Base-by-base conservation (phyloP, 495 filamentous ascomycete genomes). In the Hypoxylon rickii region DNA sequence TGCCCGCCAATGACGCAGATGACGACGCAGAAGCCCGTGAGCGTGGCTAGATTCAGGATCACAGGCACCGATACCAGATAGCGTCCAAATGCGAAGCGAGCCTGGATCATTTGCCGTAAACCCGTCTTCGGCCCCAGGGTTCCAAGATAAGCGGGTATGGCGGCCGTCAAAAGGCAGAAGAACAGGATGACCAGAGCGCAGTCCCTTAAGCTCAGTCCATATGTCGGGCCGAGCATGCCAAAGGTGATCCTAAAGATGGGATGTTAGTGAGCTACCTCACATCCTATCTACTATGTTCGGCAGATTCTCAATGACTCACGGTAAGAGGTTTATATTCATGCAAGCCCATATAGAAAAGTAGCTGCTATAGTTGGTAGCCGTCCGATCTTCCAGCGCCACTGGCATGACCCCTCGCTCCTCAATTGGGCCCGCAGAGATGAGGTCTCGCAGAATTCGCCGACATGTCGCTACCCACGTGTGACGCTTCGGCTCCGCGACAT, bases 91-190 rank as follows among this genome's bases (percentile, higher is more conserved):
- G 73, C 75, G 52, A 74, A 83, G 5, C 80, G 71, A 5, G 79
- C 79, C 56, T 81, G 73, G 1, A 83, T 69, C 76, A 83, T 82
- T 64, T 83, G 80, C 6, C 80, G 71, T 67, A 83, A 66, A 6
- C 80, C 80, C 1, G 75, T 76, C 41, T 78, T 72, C 3, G 80
- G 75, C 0, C 78, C 79, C 47, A 79, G 65, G 6, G 75, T 80
- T 22, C 70, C 74, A 17, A 82, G 71, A 46, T 80, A 83, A 2
- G 77, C 78, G n/a, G 77, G 75, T 2, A 77, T 64, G 3, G 73
- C 45, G 0, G 78, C 76, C 3, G 74, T 75, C 36, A 82, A 45
- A 17, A 83, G 60, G 29, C 73, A 78, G 60, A 83, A 83, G 70
- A 84, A 83, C 11, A 84, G 44, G 41, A 84, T 82, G 41, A 82